Conservation (phyloP, 805 yeast genomes). For the Ogataea populi-albae region DNA sequence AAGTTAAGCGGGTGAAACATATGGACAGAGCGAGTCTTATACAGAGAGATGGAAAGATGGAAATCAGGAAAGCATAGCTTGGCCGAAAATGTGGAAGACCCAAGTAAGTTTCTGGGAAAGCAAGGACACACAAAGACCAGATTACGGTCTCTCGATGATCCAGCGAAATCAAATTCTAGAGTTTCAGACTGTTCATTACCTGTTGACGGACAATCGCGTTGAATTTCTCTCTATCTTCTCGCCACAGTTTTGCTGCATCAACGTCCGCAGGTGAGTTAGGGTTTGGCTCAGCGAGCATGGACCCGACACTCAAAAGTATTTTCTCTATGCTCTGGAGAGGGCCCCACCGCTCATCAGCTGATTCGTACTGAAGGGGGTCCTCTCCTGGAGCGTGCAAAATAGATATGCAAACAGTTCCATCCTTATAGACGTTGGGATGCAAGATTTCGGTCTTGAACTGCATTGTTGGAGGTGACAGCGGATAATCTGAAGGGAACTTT, state of each 20-base stretch:
- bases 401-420: slow-evolving; percentile 94
- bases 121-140: no score
- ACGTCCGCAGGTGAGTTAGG: slow-evolving; percentile 93
- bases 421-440: slow-evolving; percentile 92
- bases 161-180: slow-evolving; percentile 37
- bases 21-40: no score
- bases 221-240: slow-evolving; percentile 74
- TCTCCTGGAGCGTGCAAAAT: slow-evolving; percentile 96
- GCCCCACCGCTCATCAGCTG: slow-evolving; percentile 96
- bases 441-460: slow-evolving; percentile 72
- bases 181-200: slow-evolving; percentile 69
- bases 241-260: slow-evolving; percentile 81
- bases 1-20: no score
- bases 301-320: slow-evolving; percentile 85
- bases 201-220: slow-evolving; percentile 61
- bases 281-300: slow-evolving; percentile 97
- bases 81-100: no score
- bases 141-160: background rate
- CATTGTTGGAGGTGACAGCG: slow-evolving; percentile 59
- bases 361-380: slow-evolving; percentile 93
- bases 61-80: no score
- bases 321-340: slow-evolving; percentile 98
- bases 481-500: slow-evolving; percentile 49
- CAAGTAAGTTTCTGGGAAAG: no score
- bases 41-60: no score